phyloP scores from a whole-genome alignment of 2,329 filamentous ascomycete genomes.

The Ambrosiella cleistominuta region DNA sequence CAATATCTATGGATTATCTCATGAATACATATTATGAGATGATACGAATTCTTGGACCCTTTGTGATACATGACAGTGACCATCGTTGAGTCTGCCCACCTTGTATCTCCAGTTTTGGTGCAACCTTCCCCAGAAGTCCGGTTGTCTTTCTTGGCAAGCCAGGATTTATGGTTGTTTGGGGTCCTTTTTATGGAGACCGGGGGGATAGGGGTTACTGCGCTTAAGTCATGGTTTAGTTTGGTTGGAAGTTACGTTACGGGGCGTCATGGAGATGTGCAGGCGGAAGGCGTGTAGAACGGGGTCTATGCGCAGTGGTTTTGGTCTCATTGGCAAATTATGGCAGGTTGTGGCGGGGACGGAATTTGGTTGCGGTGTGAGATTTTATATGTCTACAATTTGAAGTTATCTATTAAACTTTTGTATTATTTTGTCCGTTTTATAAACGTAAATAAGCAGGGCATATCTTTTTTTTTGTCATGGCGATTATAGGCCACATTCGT shows the following conservation, averaged over 20 bases:
- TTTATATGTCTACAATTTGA: neutral
- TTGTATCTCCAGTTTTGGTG: neutral
- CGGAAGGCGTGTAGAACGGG: too few relatives aligned
- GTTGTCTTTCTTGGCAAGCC: neutral
- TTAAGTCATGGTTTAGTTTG: too few relatives aligned
- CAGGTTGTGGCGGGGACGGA: too few relatives aligned
- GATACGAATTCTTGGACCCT: too few relatives aligned
- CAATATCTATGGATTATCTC: neutral
- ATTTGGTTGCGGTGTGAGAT: too few relatives aligned
- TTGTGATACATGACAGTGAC: too few relatives aligned
- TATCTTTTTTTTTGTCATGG: neutral
- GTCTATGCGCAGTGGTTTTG: too few relatives aligned
- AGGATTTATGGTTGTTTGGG: neutral
- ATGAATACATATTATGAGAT: neutral
- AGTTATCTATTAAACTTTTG: neutral
- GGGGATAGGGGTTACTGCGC: too few relatives aligned
- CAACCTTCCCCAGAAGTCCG: neutral
- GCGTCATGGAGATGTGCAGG: too few relatives aligned
- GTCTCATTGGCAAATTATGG: too few relatives aligned
- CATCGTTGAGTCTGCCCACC: neutral
- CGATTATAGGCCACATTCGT: neutral
- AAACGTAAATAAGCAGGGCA: neutral
- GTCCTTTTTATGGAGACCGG: neutral
- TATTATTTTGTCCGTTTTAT: neutral
- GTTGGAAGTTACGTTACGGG: too few relatives aligned